These are phyloP conservation scores for Balakata baccata DNA, from an alignment of 345 rosid genomes.

Conservation along the genomic window DNA sequence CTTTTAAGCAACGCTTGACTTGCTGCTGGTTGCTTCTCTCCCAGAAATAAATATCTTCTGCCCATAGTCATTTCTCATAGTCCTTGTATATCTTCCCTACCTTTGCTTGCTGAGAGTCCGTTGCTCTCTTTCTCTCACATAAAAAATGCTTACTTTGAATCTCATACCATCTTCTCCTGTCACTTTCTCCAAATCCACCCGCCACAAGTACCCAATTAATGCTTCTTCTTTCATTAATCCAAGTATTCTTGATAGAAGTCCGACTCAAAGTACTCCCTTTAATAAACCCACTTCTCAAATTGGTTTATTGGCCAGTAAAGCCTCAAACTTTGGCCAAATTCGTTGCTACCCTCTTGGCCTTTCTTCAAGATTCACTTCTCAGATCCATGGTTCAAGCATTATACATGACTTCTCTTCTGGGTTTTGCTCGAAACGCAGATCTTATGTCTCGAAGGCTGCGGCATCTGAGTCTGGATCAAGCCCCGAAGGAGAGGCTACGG, in stretches of 20 bases:
- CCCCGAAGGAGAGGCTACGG: slow-evolving; percentile 37
- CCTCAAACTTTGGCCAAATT: slow-evolving; percentile 23
- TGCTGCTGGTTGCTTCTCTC: too few species aligned
- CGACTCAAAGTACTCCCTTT: slow-evolving; percentile 28
- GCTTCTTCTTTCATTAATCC: slow-evolving; percentile 31
- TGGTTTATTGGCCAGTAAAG: slow-evolving; percentile 17
- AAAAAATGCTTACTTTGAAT: slow-evolving; percentile 50
- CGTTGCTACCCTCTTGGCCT: slow-evolving; percentile 37
- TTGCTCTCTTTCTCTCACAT: too few species aligned
- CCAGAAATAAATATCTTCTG: too few species aligned
- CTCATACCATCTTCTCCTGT: slow-evolving; percentile 42
- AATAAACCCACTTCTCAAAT: slow-evolving; percentile 21
- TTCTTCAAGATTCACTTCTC: slow-evolving; percentile 27
- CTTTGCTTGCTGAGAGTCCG: too few species aligned
- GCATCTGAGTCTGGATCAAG: slow-evolving; percentile 40
- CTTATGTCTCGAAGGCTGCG: slow-evolving; percentile 40
- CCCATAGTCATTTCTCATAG: too few species aligned
- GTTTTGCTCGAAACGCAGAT: slow-evolving; percentile 34
- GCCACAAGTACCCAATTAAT: slow-evolving; percentile 18
- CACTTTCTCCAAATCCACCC: slow-evolving; percentile 40
- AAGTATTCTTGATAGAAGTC: slow-evolving; percentile 38
- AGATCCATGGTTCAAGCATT: slow-evolving; percentile 36
- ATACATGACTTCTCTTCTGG: slow-evolving; percentile 16
- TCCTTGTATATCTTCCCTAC: neutral
- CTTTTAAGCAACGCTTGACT: too few species aligned